Evolutionary conservation across 768 basidiomycete genomes (phyloP), one percentile per base, ranked within the genome.

Genomic region (Exidia glandulosa): DNA sequence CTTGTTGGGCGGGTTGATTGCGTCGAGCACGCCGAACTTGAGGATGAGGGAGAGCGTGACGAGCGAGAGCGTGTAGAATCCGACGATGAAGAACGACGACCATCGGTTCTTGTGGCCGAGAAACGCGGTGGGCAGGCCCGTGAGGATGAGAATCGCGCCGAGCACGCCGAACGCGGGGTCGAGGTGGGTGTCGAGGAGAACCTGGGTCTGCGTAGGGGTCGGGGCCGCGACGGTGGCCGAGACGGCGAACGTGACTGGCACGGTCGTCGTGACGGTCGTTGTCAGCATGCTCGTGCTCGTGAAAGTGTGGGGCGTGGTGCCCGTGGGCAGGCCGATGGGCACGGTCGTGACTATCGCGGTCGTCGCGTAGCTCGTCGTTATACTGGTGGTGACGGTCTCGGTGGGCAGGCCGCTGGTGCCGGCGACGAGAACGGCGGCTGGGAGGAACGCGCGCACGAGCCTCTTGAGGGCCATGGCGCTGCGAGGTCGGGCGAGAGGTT

Each of bases 81-180:
- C 90, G 63, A 90, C 87, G 66, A 97, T 78, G 73, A 96, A 95
- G 77, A 94, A 88, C 13, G 93, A 94, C 23, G 90, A 89, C 93
- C 94, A 95, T 79, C 93, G 77, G 71, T 96, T 94, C 79, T 95
- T 95, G 75, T 94, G 92, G 25, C 94, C 94, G 74, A 90, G 86
- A 65, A 92, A 91, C 2, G 90, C 88, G 57, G 90, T 88, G 9
- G 92, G 91, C 5, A 94, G 76, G 54, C 94, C 94, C 9, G 90
- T 92, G 56, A 96, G 67, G 64, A 96, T 92, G 69, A 97, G 83
- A 62, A 96, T 72, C 3, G 82, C 88, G 54, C 94, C 94, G 16
- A 94, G 79, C 32, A 94, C 89, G 57, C 85, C 93, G 72, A 94
- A 97, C 16, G 85, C 93, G 30, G 90, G 90, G 67, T 92, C 89